Percentiles rank a stretch among this genome's conserved stretches.
Conservation (phyloP, 139 green algal genomes). For the Tetratostichococcus sp. region DNA sequence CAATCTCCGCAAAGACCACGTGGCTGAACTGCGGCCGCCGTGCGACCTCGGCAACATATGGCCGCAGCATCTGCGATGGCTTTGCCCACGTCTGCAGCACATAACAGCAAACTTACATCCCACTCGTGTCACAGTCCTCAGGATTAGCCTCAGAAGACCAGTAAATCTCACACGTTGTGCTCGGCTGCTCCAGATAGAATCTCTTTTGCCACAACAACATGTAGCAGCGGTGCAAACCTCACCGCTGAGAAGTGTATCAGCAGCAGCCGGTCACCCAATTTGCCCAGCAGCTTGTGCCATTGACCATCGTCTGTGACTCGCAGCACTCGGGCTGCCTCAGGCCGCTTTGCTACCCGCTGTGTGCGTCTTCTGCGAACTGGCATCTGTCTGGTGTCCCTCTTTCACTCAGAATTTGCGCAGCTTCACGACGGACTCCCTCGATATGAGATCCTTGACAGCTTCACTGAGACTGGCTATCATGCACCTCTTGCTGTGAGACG, state of each 20-base stretch:
- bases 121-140: no score
- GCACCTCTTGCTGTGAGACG: no score
- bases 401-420: no score
- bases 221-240: no score
- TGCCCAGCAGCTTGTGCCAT: conserved; percentile 4
- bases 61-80: conserved; percentile 1
- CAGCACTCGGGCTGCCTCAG: neutral
- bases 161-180: no score
- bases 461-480: neutral
- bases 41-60: conserved; percentile 3
- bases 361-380: neutral
- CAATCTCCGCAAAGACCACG: conserved; percentile 16
- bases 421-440: no score
- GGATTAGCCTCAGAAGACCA: no score
- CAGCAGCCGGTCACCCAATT: conserved; percentile 3
- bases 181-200: no score
- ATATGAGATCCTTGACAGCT: no score
- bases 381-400: neutral
- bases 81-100: conserved; percentile 8
- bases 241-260: conserved; percentile 9
- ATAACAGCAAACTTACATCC: neutral
- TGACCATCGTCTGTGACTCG: conserved; percentile 1
- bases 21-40: neutral
- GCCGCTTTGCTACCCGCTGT: neutral
- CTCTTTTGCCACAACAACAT: no score